Percentiles rank a stretch among this genome's conserved stretches.
These are phyloP conservation scores for Zygosaccharomyces bisporus DNA, from an alignment of 805 yeast genomes.

Conservation along the genomic window DNA sequence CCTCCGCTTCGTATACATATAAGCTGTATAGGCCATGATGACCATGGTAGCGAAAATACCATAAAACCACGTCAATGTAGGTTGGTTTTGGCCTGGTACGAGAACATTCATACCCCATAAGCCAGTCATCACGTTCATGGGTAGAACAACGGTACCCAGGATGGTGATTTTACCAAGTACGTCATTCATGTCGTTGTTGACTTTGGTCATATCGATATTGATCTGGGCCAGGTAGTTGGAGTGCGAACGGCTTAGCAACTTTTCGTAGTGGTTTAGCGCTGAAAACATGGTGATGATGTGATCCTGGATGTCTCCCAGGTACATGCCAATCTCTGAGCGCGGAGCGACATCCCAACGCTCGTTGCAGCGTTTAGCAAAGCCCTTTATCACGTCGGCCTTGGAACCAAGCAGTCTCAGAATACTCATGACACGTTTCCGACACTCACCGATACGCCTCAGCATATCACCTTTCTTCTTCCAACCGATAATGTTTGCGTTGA, in stretches of 20 bases:
- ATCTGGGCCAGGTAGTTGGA: constrained; percentile 94
- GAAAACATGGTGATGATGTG: constrained; percentile 98
- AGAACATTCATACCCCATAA: constrained; percentile 98
- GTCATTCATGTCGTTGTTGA: constrained; percentile 95
- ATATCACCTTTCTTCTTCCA: constrained; percentile 95
- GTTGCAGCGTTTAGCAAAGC: constrained; percentile 85
- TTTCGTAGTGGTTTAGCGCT: constrained; percentile 89
- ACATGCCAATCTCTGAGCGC: constrained; percentile 85
- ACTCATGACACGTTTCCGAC: constrained; percentile 92
- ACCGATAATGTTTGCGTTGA: constrained; percentile 47
- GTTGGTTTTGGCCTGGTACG: constrained; percentile 84
- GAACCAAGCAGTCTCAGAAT: constrained; percentile 77
- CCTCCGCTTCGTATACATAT: constrained; percentile 46
- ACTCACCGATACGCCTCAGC: constrained; percentile 91
- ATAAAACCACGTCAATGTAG: constrained; percentile 65
- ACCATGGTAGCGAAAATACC: constrained; percentile 47
- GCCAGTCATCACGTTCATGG: constrained; percentile 93
- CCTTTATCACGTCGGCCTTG: constrained; percentile 96
- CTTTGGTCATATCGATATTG: constrained; percentile 96
- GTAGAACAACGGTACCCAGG: constrained; percentile 90
- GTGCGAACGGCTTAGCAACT: constrained; percentile 89
- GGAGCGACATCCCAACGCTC: constrained; percentile 81
- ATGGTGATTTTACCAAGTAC: constrained; percentile 90
- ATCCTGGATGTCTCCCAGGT: constrained; percentile 95
- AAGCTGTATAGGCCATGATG: constrained; percentile 45